phyloP scores from a whole-genome alignment of 176 grass and related monocot genomes.

The Otatea glauca region DNA sequence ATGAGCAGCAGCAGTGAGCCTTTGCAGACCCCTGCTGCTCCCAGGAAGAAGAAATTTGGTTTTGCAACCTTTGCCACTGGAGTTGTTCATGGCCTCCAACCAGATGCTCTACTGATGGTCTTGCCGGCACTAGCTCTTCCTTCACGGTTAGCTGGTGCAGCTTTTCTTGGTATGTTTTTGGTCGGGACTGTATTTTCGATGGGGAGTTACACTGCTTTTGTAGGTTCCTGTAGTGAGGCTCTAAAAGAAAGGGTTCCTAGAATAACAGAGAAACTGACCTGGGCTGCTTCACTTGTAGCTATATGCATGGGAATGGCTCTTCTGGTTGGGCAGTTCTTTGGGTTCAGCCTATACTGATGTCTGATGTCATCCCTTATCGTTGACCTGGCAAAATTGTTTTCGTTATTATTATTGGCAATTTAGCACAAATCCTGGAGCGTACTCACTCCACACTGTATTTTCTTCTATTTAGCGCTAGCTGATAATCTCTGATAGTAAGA shows the following conservation, averaged over 20 bases:
- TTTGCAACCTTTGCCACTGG: constrained; percentile 91
- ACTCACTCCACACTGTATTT: background rate
- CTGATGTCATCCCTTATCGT: constrained; percentile 28
- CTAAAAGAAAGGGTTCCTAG: constrained; percentile 85
- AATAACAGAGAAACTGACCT: constrained; percentile 97
- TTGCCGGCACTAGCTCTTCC: constrained; percentile 86
- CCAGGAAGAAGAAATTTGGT: constrained; percentile 84
- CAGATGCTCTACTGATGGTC: constrained; percentile 89
- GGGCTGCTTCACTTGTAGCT: constrained; percentile 89
- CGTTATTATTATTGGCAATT: constrained; percentile 28
- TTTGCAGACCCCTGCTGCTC: constrained; percentile 31
- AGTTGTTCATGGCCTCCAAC: constrained; percentile 86
- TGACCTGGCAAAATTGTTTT: constrained; percentile 37
- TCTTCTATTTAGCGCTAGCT: background rate
- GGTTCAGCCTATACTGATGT: constrained; percentile 82
- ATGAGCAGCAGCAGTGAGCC: constrained; percentile 34
- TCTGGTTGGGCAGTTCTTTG: constrained; percentile 81
- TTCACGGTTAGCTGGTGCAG: constrained; percentile 79
- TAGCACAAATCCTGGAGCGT: background rate
- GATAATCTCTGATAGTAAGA: background rate
- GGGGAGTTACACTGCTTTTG: constrained; percentile 92
- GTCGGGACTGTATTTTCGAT: constrained; percentile 88
- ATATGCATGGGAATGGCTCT: constrained; percentile 87
- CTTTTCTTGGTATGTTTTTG: constrained; percentile 91
- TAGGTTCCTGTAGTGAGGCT: constrained; percentile 91